phyloP scores from a whole-genome alignment of 768 basidiomycete genomes.

The Sporobolomyces phaffii region DNA sequence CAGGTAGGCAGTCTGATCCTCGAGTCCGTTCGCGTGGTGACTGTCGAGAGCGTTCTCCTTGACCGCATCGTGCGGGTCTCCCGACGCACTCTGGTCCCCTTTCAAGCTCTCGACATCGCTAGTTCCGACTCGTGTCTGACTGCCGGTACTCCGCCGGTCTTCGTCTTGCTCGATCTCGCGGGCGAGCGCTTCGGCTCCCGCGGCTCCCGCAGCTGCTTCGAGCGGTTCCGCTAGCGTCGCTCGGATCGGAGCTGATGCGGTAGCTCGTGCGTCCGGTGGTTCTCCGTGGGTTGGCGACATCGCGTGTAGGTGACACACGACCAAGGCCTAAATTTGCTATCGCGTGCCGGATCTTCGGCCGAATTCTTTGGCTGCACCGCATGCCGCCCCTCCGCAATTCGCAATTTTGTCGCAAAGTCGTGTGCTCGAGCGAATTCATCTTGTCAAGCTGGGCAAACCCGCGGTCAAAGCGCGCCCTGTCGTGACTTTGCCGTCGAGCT shows the following conservation, averaged over 20 bases:
- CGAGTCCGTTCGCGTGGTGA: slow-evolving; percentile 14
- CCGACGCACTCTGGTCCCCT: not conserved
- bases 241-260: not conserved
- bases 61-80: too few species aligned
- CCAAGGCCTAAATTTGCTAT: not conserved
- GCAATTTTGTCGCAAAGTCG: not conserved
- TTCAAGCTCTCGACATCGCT: not conserved
- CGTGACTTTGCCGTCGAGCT: too few species aligned
- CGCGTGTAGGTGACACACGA: too few species aligned
- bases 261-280: not conserved
- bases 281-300: not conserved
- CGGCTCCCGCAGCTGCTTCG: not conserved
- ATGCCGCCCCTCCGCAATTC: not conserved
- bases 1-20: slow-evolving; percentile 14
- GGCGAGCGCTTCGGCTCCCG: not conserved
- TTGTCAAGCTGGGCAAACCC: not conserved
- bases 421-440: not conserved
- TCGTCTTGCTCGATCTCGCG: slow-evolving; percentile 7
- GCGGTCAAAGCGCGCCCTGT: too few species aligned
- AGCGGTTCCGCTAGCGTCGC: slow-evolving; percentile 10
- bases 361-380: not conserved
- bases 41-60: not conserved
- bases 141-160: not conserved
- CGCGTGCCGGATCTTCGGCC: too few species aligned
- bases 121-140: not conserved